Conservation (phyloP, 345 rosid genomes). For the Pistacia vera region DNA sequence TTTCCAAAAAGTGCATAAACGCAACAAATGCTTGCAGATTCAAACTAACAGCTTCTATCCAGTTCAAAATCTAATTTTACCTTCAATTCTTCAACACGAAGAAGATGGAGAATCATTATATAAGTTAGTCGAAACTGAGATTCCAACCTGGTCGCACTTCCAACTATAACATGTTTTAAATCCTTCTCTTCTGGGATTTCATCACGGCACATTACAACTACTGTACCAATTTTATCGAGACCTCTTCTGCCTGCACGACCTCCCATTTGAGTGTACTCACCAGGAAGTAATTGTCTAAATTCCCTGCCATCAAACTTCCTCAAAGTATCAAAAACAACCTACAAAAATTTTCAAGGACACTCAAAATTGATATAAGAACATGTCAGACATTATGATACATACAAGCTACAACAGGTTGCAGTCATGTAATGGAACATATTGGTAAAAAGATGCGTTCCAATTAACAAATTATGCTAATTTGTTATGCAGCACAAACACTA, state of each 20-base stretch:
- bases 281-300: conserved; percentile 83
- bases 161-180: conserved; percentile 64
- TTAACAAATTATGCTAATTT: not conserved
- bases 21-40: not conserved
- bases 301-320: conserved; percentile 97
- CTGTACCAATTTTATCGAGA: conserved; percentile 93
- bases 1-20: conserved; percentile 1
- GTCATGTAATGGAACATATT: not conserved
- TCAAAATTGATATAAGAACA: conserved; percentile 23
- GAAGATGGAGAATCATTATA: conserved; percentile 95
- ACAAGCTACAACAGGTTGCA: not conserved
- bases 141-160: conserved; percentile 80
- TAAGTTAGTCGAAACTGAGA: conserved; percentile 97
- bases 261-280: conserved; percentile 99
- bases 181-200: conserved; percentile 82
- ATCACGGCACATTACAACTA: conserved; percentile 92
- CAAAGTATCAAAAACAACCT: conserved; percentile 93
- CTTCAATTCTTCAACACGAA: conserved; percentile 98
- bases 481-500: not conserved
- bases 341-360: conserved; percentile 25
- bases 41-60: not conserved
- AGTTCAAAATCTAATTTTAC: conserved; percentile 38
- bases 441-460: not conserved
- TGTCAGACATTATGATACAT: not conserved
- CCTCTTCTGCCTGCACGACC: conserved; percentile 99